Evolutionary conservation across 139 green algal species (phyloP).

Genomic region (Tetraselmis striata): DNA sequence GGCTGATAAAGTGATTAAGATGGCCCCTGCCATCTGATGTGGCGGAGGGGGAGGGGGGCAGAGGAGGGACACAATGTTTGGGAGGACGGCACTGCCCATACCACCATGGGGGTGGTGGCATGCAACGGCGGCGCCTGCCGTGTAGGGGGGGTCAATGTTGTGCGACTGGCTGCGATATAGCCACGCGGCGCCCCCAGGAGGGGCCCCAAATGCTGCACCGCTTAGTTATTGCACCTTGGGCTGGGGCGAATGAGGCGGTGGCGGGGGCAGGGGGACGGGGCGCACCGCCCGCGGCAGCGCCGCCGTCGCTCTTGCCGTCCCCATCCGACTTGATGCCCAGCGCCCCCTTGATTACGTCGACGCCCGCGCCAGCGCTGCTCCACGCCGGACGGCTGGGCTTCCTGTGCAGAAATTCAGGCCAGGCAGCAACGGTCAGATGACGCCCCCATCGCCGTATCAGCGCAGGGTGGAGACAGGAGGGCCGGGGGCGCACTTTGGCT

Average conservation of each 20-base stretch:
- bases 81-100: not conserved
- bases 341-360: constrained; percentile 8
- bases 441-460: too few relatives aligned
- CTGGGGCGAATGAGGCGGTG: not conserved
- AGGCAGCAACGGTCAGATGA: too few relatives aligned
- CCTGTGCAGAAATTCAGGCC: too few relatives aligned
- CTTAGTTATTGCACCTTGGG: not conserved
- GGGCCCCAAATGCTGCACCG: not conserved
- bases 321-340: not conserved
- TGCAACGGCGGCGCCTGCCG: not conserved
- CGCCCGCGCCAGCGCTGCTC: constrained; percentile 24
- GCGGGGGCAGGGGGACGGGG: too few relatives aligned
- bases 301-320: not conserved
- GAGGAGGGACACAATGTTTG: too few relatives aligned
- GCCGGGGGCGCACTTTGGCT: too few relatives aligned
- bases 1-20: too few relatives aligned
- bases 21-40: too few relatives aligned
- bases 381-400: constrained; percentile 15
- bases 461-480: too few relatives aligned
- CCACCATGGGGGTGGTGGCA: constrained; percentile 16
- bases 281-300: too few relatives aligned
- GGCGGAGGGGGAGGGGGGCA: too few relatives aligned
- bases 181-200: not conserved
- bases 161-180: not conserved
- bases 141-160: not conserved